Percentiles rank a stretch among this genome's conserved stretches.
Conservation (phyloP, 2,329 filamentous ascomycete species). For the Didymosphaeria variabile region DNA sequence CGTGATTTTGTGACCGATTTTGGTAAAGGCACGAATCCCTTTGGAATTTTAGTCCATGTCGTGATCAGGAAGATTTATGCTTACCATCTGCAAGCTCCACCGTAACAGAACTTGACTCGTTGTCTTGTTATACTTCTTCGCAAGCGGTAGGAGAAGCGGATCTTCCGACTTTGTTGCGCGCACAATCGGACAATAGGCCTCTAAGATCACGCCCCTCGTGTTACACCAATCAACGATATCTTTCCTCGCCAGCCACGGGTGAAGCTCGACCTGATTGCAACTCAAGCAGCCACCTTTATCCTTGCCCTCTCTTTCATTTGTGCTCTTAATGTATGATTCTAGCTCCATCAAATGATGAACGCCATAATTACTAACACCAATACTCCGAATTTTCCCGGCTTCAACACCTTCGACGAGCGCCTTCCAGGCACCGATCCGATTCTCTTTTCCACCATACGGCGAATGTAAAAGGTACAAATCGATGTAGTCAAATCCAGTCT, state of each 20-base stretch:
- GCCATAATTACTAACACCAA: conserved; percentile 65
- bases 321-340: conserved; percentile 64
- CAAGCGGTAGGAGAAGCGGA: conserved; percentile 59
- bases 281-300: conserved; percentile 76
- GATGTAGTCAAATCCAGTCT: conserved; percentile 72
- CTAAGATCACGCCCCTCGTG: conserved; percentile 58
- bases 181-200: conserved; percentile 60
- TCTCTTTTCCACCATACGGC: conserved; percentile 62
- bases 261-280: conserved; percentile 84
- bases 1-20: conserved; percentile 68
- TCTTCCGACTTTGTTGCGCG: conserved; percentile 61
- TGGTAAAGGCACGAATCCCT: conserved; percentile 69
- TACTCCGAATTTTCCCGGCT: conserved; percentile 60
- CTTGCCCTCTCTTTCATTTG: conserved; percentile 69
- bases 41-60: background rate
- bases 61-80: background rate
- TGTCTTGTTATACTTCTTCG: conserved; percentile 66
- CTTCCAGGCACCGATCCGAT: conserved; percentile 61
- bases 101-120: conserved; percentile 66
- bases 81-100: conserved; percentile 61
- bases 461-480: conserved; percentile 69
- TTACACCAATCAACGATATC: conserved; percentile 83
- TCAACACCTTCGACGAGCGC: conserved; percentile 63
- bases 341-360: conserved; percentile 65
- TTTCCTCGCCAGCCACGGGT: conserved; percentile 83